Evolutionary conservation across 208 protist species (phyloP).

Genomic region (Balamuthia mandrillaris): DNA sequence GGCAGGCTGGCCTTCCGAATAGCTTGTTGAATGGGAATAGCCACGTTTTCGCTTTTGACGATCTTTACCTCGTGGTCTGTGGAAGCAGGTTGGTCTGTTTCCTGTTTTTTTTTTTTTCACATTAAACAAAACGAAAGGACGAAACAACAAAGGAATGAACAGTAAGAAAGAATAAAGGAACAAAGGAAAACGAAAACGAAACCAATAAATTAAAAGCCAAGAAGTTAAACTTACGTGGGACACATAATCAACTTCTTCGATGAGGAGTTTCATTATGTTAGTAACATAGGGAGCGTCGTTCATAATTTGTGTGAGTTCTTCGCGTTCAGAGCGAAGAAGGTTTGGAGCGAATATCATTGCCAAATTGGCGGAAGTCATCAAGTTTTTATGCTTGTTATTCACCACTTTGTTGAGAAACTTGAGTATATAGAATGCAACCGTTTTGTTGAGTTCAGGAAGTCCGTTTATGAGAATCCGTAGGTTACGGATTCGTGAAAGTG

Average conservation of each 20-base stretch:
- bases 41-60: too few species aligned
- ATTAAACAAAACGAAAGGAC: too few species aligned
- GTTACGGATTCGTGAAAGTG: neutral
- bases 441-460: neutral
- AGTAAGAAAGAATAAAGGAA: too few species aligned
- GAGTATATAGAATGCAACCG: neutral
- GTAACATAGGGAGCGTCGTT: neutral
- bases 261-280: neutral
- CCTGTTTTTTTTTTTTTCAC: too few species aligned
- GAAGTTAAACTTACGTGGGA: neutral
- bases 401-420: neutral
- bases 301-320: neutral
- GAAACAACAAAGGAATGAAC: too few species aligned
- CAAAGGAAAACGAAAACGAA: too few species aligned
- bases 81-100: too few species aligned
- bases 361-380: neutral
- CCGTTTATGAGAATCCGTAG: constrained; percentile 7
- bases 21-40: too few species aligned
- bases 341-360: constrained; percentile 16
- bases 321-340: neutral
- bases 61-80: too few species aligned
- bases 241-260: neutral
- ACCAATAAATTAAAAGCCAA: neutral
- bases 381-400: neutral
- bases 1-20: too few species aligned